Evolutionary conservation across 2,329 filamentous ascomycete genomes (phyloP), one percentile per base, ranked within the genome.

Genomic region (Zasmidium angulare): DNA sequence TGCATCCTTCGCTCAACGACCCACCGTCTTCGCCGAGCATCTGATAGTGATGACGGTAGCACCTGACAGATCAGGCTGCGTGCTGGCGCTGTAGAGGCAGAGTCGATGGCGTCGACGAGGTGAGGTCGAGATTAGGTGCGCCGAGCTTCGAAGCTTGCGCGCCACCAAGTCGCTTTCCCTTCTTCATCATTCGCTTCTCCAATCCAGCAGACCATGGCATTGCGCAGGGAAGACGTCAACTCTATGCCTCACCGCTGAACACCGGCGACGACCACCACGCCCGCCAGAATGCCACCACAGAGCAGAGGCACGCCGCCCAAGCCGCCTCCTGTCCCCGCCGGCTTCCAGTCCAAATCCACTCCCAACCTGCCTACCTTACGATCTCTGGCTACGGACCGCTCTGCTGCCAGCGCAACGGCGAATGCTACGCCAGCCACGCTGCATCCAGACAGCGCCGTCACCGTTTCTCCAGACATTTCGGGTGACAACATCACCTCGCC

Each of bases 281-380:
- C 36, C 36, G 2, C 14, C 48, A 60, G 12, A 10, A 78, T 79
- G 78, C 69, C 78, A 46, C 76, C 77, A 1, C 74, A 77, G 59
- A 78, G 77, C 59, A 73, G 78, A 75, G 78, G 77, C 47, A 63
- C 60, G 31, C 56, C 62, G 20, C 52, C 59, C n/a, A 69, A 68
- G 22, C 62, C 64, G 14, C 59, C 61, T 22, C 62, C 66, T 2
- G 66, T 75, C 1, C 76, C 76, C 22, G 51, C 69, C n/a, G 75
- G 74, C 22, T 71, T 78, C 56, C 77, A 78, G 56, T 81, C 78
- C 31, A 76, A 76, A 57, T 80, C 78, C 0, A 80, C 78, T 2
- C 79, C 79, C 3, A 79, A 80, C 56, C 69, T 80, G 1, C 74
- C 78, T 1, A 79, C 77, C 0, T 63, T 78, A n/a, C 67, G 64